A percentile compares a stretch with the other conserved stretches of the same genome.
These are phyloP conservation scores for Leptosphaerulina australis DNA, from an alignment of 2,329 filamentous ascomycete species.

Conservation along the genomic window DNA sequence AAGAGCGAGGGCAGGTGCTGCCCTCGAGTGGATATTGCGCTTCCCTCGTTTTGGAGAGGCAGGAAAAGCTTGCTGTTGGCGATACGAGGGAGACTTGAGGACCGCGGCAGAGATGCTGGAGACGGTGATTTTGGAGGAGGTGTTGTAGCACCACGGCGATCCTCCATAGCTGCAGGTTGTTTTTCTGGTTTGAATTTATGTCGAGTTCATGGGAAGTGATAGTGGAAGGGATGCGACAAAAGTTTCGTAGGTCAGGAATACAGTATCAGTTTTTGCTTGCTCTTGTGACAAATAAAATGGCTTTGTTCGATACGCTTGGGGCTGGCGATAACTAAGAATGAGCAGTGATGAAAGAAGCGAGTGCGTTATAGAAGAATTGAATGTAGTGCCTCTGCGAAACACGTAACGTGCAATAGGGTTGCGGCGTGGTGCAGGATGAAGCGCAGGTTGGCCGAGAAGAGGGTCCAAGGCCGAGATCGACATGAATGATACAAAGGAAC, in stretches of 20 bases:
- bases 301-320: background rate
- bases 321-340: background rate
- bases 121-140: slow-evolving; percentile 26
- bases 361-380: slow-evolving; percentile 7
- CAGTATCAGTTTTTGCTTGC: slow-evolving; percentile 5
- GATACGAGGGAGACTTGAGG: slow-evolving; percentile 41
- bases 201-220: background rate
- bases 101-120: slow-evolving; percentile 25
- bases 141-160: slow-evolving; percentile 21
- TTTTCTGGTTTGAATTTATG: background rate
- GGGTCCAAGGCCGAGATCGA: slow-evolving; percentile 28
- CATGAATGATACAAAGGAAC: slow-evolving; percentile 12
- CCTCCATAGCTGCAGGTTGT: slow-evolving; percentile 21
- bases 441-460: slow-evolving; percentile 29
- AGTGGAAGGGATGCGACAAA: background rate
- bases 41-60: slow-evolving; percentile 47
- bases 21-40: slow-evolving; percentile 52
- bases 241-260: background rate
- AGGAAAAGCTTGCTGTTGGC: slow-evolving; percentile 50
- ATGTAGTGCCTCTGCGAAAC: slow-evolving; percentile 8
- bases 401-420: slow-evolving; percentile 18
- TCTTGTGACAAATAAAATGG: slow-evolving; percentile 8
- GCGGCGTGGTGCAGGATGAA: slow-evolving; percentile 23
- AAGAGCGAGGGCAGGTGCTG: slow-evolving; percentile 50
- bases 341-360: background rate